phyloP scores from a whole-genome alignment of 1,284 basidiomycete genomes.

The Cutaneotrichosporon mucoides region DNA sequence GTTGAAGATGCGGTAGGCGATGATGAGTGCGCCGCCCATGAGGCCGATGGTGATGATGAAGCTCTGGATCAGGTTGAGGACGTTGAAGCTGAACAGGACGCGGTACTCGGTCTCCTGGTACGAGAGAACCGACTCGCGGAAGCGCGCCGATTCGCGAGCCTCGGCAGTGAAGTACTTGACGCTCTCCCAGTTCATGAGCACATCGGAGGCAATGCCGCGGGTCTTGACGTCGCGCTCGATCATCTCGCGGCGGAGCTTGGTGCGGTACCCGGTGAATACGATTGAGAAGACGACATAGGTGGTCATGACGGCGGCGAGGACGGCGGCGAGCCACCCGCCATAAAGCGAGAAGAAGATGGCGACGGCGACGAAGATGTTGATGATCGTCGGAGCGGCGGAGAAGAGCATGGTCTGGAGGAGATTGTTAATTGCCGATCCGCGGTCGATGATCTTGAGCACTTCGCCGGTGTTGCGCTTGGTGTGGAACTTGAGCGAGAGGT shows the following conservation, averaged over 20 bases:
- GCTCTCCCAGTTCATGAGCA: constrained; percentile 95
- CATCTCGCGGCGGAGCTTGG: constrained; percentile 82
- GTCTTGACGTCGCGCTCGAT: constrained; percentile 93
- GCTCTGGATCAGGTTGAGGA: constrained; percentile 90
- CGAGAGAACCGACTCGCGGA: constrained; percentile 76
- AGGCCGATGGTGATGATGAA: constrained; percentile 87
- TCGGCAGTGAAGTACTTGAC: constrained; percentile 99
- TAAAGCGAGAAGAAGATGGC: constrained; percentile 80
- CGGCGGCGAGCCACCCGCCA: constrained; percentile 70
- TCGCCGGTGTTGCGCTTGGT: constrained; percentile 94
- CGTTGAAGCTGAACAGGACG: constrained; percentile 85
- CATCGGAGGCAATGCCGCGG: constrained; percentile 90
- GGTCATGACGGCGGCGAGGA: constrained; percentile 76
- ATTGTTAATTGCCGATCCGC: constrained; percentile 98
- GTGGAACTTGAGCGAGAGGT: constrained; percentile 88
- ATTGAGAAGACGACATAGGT: constrained; percentile 95
- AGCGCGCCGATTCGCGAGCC: constrained; percentile 77
- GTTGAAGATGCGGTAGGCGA: constrained; percentile 83
- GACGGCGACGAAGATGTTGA: constrained; percentile 94
- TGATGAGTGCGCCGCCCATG: constrained; percentile 88
- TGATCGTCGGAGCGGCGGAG: constrained; percentile 85
- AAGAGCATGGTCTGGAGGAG: constrained; percentile 88
- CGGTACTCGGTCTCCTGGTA: constrained; percentile 89
- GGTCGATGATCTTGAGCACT: constrained; percentile 91
- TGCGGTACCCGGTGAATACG: constrained; percentile 74